These are phyloP conservation scores for Candida namnaoensis DNA, from an alignment of 805 yeast species.

Conservation along the genomic window DNA sequence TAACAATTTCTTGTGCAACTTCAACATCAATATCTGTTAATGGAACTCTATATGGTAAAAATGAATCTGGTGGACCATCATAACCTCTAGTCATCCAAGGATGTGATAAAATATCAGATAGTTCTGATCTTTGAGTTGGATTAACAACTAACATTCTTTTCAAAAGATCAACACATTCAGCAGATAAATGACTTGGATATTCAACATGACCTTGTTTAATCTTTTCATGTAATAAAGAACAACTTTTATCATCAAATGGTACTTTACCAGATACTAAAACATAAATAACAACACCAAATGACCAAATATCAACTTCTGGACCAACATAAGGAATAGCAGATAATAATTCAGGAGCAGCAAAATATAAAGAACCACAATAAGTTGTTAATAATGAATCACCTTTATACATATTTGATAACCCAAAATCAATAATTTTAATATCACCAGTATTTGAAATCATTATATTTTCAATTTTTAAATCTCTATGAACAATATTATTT, in stretches of 20 bases:
- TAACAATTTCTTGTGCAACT: conserved; percentile 67
- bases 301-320: conserved; percentile 98
- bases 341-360: conserved; percentile 96
- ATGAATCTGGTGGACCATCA: conserved; percentile 61
- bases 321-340: conserved; percentile 91
- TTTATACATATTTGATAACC: conserved; percentile 81
- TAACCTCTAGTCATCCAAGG: conserved; percentile 95
- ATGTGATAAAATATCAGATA: conserved; percentile 73
- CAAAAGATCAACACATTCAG: conserved; percentile 72
- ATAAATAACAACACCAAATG: conserved; percentile 92
- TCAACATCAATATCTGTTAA: conserved; percentile 59
- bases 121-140: conserved; percentile 69
- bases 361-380: conserved; percentile 93
- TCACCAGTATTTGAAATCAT: conserved; percentile 92
- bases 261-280: conserved; percentile 97
- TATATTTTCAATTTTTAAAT: conserved; percentile 91
- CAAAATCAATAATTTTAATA: conserved; percentile 93
- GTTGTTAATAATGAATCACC: conserved; percentile 71
- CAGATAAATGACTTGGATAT: conserved; percentile 75
- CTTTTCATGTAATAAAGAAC: conserved; percentile 85
- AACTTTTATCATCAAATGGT: conserved; percentile 94
- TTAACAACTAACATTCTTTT: conserved; percentile 90
- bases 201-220: conserved; percentile 89
- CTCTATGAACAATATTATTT: conserved; percentile 94
- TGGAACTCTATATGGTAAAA: conserved; percentile 74